A percentile compares a stretch with the other conserved stretches of the same genome.
phyloP scores from a whole-genome alignment of 768 basidiomycete genomes.

The Hypholoma fasciculare region DNA sequence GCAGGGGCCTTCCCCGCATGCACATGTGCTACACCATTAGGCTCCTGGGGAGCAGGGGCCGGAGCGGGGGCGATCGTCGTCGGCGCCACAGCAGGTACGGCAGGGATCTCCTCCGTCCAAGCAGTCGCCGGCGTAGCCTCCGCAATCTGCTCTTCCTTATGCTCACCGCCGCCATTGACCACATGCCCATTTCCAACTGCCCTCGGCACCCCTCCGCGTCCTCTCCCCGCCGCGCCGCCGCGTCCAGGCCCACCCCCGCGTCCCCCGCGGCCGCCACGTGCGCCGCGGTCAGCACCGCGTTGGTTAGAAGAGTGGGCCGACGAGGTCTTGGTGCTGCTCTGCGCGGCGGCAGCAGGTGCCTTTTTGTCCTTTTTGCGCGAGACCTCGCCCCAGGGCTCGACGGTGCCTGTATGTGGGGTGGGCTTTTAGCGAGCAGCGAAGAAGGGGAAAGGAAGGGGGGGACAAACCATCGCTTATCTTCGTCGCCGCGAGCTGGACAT shows the following conservation, averaged over 20 bases:
- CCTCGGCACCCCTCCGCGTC: slow-evolving; percentile 50
- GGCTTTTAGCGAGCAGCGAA: slow-evolving; percentile 9
- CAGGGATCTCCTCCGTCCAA: not conserved
- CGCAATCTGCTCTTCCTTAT: not conserved
- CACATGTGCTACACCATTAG: slow-evolving; percentile 33
- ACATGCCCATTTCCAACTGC: slow-evolving; percentile 42
- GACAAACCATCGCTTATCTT: slow-evolving; percentile 72
- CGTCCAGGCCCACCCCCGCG: slow-evolving; percentile 58
- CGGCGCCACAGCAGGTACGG: slow-evolving; percentile 23
- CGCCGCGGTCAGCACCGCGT: slow-evolving; percentile 60
- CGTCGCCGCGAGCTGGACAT: slow-evolving; percentile 67
- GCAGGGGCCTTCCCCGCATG: slow-evolving; percentile 33
- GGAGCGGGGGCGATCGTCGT: slow-evolving; percentile 34
- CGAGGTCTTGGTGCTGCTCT: too few species aligned
- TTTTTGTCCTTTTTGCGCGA: slow-evolving; percentile 91
- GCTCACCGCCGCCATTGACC: slow-evolving; percentile 20
- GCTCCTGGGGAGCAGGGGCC: slow-evolving; percentile 30
- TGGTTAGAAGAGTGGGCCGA: too few species aligned
- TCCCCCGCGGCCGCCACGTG: slow-evolving; percentile 57
- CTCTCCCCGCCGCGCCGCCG: slow-evolving; percentile 48
- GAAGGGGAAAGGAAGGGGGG: slow-evolving; percentile 11
- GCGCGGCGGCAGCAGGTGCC: slow-evolving; percentile 24
- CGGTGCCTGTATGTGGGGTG: slow-evolving; percentile 49
- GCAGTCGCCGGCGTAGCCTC: slow-evolving; percentile 23
- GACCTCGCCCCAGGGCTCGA: slow-evolving; percentile 81